Percentiles rank a stretch among this genome's conserved stretches.
These are phyloP conservation scores for Chamaecyparis obtusa DNA, from an alignment of 75 land plant species.

Conservation along the genomic window DNA sequence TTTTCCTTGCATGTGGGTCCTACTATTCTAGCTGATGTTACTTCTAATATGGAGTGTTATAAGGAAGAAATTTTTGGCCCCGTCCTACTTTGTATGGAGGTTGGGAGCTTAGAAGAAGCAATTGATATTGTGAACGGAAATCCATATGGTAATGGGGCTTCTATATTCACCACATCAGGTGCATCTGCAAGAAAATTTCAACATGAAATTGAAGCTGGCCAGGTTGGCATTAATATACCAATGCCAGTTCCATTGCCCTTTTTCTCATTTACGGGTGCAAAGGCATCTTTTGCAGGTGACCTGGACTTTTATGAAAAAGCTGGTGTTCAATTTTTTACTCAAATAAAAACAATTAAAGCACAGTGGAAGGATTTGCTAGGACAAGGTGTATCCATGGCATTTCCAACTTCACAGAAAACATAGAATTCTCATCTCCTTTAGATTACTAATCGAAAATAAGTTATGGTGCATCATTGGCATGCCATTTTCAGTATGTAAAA, in stretches of 20 bases:
- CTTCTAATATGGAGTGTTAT: constrained; percentile 84
- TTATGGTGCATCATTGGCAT: background rate
- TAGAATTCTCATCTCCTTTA: constrained; percentile 7
- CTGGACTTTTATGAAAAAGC: constrained; percentile 95
- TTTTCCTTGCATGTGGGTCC: constrained; percentile 78
- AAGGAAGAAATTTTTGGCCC: constrained; percentile 99
- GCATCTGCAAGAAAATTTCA: constrained; percentile 88
- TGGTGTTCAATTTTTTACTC: constrained; percentile 95
- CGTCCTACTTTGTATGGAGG: constrained; percentile 91
- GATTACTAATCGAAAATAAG: background rate
- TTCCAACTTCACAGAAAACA: constrained; percentile 85
- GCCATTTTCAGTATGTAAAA: background rate
- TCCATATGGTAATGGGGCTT: constrained; percentile 92
- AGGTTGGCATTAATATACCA: constrained; percentile 94
- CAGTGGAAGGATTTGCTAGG: constrained; percentile 88
- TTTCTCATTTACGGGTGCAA: constrained; percentile 93
- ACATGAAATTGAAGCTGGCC: constrained; percentile 88
- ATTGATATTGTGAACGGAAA: constrained; percentile 77
- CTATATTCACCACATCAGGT: constrained; percentile 89
- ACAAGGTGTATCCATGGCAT: constrained; percentile 72
- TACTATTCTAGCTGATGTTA: constrained; percentile 80
- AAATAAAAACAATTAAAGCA: constrained; percentile 86
- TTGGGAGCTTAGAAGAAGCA: constrained; percentile 80
- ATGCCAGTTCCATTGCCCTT: constrained; percentile 96
- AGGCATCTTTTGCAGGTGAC: constrained; percentile 94